These are phyloP conservation scores for Davidsoniella australis DNA, from an alignment of 2,329 filamentous ascomycete genomes.

Conservation along the genomic window DNA sequence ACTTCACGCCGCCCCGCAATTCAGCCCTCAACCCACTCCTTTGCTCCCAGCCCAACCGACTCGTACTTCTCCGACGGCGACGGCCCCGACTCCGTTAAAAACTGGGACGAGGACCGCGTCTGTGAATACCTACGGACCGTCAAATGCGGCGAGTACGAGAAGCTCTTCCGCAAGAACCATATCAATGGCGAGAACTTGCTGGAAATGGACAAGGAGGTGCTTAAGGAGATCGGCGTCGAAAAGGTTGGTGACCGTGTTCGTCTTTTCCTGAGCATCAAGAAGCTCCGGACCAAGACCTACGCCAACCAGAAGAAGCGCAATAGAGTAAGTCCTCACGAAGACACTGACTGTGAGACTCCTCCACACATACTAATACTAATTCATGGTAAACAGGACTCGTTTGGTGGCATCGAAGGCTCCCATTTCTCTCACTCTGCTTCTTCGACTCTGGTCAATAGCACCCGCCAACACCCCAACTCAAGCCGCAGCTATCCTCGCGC, in stretches of 20 bases:
- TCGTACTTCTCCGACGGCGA: constrained; percentile 58
- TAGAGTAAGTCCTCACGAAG: constrained; percentile 41
- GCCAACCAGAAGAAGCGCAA: constrained; percentile 69
- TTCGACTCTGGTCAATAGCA: constrained; percentile 43
- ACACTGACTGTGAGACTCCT: neutral
- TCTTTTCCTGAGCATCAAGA: constrained; percentile 72
- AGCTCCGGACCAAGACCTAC: constrained; percentile 59
- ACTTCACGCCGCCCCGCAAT: constrained; percentile 24
- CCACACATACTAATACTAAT: constrained; percentile 3
- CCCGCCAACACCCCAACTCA: constrained; percentile 22
- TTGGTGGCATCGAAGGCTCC: constrained; percentile 63
- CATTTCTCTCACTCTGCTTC: constrained; percentile 41
- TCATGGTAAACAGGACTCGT: constrained; percentile 47
- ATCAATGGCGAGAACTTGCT: constrained; percentile 95
- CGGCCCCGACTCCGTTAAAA: constrained; percentile 56
- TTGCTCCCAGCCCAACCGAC: constrained; percentile 11
- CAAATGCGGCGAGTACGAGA: constrained; percentile 86
- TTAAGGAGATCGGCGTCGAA: constrained; percentile 96
- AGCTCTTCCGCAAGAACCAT: constrained; percentile 76
- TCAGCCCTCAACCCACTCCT: constrained; percentile 5
- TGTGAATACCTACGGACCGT: constrained; percentile 82
- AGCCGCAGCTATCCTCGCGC: constrained; percentile 51
- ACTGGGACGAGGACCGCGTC: constrained; percentile 84
- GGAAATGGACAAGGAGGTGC: constrained; percentile 88
- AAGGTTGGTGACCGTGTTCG: constrained; percentile 94